Evolutionary conservation across 2,329 filamentous ascomycete genomes (phyloP).

Genomic region (Apiospora aurea): DNA sequence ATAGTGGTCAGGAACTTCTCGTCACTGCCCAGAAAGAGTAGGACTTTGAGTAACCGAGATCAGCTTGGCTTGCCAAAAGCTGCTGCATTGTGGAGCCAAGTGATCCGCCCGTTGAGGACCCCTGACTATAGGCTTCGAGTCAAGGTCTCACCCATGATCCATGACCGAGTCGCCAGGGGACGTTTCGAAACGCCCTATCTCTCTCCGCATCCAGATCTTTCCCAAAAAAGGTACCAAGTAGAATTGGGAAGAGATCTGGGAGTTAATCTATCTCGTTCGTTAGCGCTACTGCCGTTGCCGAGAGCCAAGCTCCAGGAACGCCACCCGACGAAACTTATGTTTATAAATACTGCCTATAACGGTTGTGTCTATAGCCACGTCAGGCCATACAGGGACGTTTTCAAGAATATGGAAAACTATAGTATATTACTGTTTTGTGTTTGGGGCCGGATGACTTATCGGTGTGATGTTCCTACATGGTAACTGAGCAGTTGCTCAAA

Average conservation of each 20-base stretch:
- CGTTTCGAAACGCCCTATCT: neutral
- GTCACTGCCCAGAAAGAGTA: neutral
- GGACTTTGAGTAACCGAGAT: neutral
- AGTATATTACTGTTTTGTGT: neutral
- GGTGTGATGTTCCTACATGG: neutral
- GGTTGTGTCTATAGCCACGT: neutral
- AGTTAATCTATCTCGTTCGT: neutral
- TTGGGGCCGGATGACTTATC: neutral
- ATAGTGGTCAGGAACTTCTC: neutral
- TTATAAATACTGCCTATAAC: neutral
- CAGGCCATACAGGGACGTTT: too few relatives aligned
- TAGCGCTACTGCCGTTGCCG: neutral
- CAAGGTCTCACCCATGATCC: constrained; percentile 9
- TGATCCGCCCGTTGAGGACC: neutral
- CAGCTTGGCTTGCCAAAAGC: too few relatives aligned
- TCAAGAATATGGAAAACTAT: neutral
- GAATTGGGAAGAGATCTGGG: neutral
- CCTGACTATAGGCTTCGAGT: neutral
- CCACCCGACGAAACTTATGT: neutral
- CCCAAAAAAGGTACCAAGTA: neutral
- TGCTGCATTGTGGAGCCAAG: neutral
- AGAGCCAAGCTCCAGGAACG: neutral
- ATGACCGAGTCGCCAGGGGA: constrained; percentile 1
- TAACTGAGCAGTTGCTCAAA: neutral
- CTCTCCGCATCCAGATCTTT: neutral